Percentiles rank a stretch among this genome's conserved stretches.
These are phyloP conservation scores for Nicotiana otophora DNA, from an alignment of 257 asterid genomes.

Conservation along the genomic window DNA sequence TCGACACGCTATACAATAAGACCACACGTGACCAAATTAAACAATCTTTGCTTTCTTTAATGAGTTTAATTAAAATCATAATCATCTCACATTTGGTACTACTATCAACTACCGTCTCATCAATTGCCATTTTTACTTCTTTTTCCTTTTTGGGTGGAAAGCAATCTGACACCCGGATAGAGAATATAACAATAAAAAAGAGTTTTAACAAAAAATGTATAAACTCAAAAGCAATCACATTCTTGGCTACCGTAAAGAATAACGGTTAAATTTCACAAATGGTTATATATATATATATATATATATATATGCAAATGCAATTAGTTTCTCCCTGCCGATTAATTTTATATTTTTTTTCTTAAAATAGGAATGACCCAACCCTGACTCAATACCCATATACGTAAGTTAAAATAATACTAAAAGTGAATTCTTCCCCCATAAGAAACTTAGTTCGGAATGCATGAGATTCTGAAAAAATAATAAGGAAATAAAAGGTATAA, in stretches of 20 bases:
- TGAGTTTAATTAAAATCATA: background rate
- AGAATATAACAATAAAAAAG: background rate
- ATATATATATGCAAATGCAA: too few species aligned
- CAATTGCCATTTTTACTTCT: background rate
- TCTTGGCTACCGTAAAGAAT: background rate
- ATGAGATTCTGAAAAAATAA: too few species aligned
- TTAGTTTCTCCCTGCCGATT: too few species aligned
- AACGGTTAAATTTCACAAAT: too few species aligned
- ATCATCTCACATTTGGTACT: background rate
- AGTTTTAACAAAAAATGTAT: background rate
- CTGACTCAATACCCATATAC: too few species aligned
- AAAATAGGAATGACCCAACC: too few species aligned
- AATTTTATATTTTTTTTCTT: too few species aligned
- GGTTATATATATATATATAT: too few species aligned
- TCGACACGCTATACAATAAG: background rate
- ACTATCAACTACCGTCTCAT: background rate
- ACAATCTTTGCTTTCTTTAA: background rate
- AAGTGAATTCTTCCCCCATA: too few species aligned
- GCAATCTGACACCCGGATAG: background rate
- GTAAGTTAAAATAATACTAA: too few species aligned
- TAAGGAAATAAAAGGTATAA: too few species aligned
- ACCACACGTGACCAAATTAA: conserved; percentile 6
- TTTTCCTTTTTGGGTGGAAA: background rate
- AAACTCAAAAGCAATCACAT: background rate
- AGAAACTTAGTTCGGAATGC: too few species aligned